A percentile compares a stretch with the other conserved stretches of the same genome.
These are phyloP conservation scores for Lagenaria siceraria DNA, from an alignment of 306 rosid genomes.

Conservation along the genomic window DNA sequence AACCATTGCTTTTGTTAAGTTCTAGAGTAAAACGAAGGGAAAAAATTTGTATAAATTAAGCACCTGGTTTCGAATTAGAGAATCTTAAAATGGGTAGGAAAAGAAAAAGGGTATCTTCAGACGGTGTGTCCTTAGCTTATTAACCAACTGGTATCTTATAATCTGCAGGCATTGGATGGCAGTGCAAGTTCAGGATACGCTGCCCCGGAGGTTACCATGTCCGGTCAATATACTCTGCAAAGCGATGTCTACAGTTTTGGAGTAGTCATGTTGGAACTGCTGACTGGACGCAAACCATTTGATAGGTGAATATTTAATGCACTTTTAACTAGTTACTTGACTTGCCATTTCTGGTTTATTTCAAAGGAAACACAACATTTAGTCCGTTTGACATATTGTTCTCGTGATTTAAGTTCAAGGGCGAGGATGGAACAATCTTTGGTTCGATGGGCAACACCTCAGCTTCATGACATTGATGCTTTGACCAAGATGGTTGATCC, in stretches of 20 bases:
- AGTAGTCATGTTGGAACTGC: constrained; percentile 92
- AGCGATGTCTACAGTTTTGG: constrained; percentile 92
- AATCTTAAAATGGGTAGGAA: no score
- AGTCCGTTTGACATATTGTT: not conserved
- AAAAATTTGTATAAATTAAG: no score
- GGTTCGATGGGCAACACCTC: constrained; percentile 99
- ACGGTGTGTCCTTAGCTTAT: no score
- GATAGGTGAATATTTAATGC: constrained; percentile 45
- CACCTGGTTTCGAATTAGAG: no score
- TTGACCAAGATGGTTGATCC: constrained; percentile 96
- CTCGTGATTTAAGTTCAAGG: constrained; percentile 42
- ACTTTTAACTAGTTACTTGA: no score
- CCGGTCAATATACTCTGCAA: constrained; percentile 59
- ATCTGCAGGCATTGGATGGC: constrained; percentile 48
- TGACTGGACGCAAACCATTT: constrained; percentile 85
- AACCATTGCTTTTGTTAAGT: no score
- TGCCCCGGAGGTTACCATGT: constrained; percentile 79
- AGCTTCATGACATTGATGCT: constrained; percentile 95
- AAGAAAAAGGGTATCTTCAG: no score
- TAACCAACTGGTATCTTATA: not conserved
- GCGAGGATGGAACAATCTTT: constrained; percentile 81
- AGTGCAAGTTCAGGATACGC: constrained; percentile 62
- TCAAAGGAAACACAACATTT: no score
- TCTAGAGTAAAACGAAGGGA: no score
- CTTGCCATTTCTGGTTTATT: not conserved